Evolutionary conservation across 805 yeast species (phyloP).

Genomic region (Lipomyces sp.): DNA sequence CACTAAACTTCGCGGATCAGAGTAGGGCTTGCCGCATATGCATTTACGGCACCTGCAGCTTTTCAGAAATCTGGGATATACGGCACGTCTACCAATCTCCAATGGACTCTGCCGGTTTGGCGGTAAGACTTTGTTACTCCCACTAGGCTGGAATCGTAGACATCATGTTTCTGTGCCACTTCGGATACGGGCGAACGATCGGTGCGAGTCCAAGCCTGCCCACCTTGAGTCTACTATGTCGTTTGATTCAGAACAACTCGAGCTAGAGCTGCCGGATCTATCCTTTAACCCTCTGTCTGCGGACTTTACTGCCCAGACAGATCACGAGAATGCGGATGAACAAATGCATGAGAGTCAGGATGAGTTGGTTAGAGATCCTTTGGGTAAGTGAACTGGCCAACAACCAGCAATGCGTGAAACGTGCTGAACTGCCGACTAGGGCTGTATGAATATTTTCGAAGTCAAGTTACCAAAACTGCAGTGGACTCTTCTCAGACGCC

Average conservation of each 20-base stretch:
- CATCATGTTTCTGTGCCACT: background rate
- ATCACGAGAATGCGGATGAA: background rate
- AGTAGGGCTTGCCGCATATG: background rate
- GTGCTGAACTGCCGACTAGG: background rate
- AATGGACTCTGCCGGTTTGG: background rate
- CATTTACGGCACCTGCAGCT: background rate
- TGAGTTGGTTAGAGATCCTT: background rate
- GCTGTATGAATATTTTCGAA: slow-evolving; percentile 2
- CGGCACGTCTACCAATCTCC: background rate
- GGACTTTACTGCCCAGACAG: background rate
- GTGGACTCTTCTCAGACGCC: slow-evolving; percentile 2
- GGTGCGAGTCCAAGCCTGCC: background rate
- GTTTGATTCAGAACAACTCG: background rate
- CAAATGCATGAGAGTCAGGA: background rate
- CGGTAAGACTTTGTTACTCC: background rate
- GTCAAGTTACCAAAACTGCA: slow-evolving; percentile 6
- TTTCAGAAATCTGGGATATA: background rate
- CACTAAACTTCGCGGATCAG: background rate
- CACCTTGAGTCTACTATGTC: background rate
- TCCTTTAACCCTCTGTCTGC: background rate
- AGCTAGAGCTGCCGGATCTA: background rate
- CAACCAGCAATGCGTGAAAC: background rate
- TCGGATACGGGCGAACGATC: background rate
- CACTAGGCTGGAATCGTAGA: background rate
- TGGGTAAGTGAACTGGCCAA: background rate